These are phyloP conservation scores for Colletotrichum zoysiae DNA, from an alignment of 2,329 filamentous ascomycete species.

Conservation along the genomic window DNA sequence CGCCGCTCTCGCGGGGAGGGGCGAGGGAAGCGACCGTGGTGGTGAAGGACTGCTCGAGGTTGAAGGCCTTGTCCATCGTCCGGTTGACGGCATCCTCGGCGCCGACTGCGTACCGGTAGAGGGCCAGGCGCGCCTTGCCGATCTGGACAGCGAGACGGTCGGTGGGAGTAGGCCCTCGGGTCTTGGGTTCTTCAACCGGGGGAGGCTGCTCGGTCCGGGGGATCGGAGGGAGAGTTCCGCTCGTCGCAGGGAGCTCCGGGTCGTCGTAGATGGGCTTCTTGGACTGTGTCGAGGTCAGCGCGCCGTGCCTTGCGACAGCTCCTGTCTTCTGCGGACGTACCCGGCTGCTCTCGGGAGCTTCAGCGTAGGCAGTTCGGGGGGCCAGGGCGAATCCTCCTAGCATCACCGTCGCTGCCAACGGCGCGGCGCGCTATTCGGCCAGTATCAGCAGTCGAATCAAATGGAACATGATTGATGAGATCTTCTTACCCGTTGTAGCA, in stretches of 20 bases:
- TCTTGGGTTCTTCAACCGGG: slow-evolving; percentile 47
- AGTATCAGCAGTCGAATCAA: slow-evolving; percentile 13
- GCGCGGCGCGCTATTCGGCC: slow-evolving; percentile 62
- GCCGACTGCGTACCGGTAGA: slow-evolving; percentile 80
- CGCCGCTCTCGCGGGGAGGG: slow-evolving; percentile 85
- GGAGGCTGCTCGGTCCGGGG: slow-evolving; percentile 50
- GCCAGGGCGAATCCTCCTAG: slow-evolving; percentile 62
- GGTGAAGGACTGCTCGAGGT: slow-evolving; percentile 91
- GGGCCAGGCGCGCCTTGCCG: slow-evolving; percentile 80
- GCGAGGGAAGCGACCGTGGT: slow-evolving; percentile 89
- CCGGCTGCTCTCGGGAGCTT: slow-evolving; percentile 55
- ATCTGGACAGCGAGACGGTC: slow-evolving; percentile 90
- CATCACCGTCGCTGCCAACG: slow-evolving; percentile 65
- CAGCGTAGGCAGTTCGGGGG: slow-evolving; percentile 64
- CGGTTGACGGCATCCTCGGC: slow-evolving; percentile 88
- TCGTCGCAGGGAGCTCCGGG: slow-evolving; percentile 61
- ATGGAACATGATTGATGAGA: background rate
- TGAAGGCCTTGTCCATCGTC: slow-evolving; percentile 82
- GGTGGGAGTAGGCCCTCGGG: slow-evolving; percentile 79
- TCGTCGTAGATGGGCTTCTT: slow-evolving; percentile 88
- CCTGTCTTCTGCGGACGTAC: slow-evolving; percentile 15
- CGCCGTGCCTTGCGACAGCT: background rate
- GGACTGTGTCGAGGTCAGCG: slow-evolving; percentile 49
- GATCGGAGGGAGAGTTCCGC: slow-evolving; percentile 48
- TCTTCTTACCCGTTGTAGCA: slow-evolving; percentile 66